These are phyloP conservation scores for Apiospora aurea DNA, from an alignment of 2,329 filamentous ascomycete species.

Conservation along the genomic window DNA sequence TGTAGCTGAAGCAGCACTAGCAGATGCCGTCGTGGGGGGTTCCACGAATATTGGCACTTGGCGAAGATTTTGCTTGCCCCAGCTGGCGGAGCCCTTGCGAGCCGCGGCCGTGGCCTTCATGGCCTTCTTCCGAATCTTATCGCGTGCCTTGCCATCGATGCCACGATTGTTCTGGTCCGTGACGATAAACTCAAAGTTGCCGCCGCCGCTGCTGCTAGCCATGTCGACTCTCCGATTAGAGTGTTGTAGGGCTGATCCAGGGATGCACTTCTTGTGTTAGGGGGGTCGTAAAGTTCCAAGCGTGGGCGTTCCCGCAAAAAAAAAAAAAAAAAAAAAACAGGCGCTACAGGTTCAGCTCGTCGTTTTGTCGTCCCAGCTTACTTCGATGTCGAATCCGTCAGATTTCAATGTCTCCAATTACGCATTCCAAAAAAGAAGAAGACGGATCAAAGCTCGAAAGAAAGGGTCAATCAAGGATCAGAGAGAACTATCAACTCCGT, in stretches of 20 bases:
- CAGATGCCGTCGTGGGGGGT: not conserved
- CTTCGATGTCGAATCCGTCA: not conserved
- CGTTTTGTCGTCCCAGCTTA: not conserved
- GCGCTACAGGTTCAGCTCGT: not conserved
- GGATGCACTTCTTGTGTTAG: not conserved
- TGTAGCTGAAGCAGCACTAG: not conserved
- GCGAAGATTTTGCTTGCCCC: slow-evolving; percentile 27
- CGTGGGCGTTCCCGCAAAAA: not conserved
- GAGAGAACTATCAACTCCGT: not conserved
- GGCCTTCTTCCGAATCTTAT: slow-evolving; percentile 24
- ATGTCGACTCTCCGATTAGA: not conserved
- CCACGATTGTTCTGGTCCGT: slow-evolving; percentile 23
- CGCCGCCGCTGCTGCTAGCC: slow-evolving; percentile 1
- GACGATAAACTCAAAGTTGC: slow-evolving; percentile 23
- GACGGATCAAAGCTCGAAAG: not conserved
- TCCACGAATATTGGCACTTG: slow-evolving; percentile 23
- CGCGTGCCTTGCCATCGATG: slow-evolving; percentile 22
- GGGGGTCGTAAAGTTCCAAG: not conserved
- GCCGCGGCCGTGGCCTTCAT: slow-evolving; percentile 27
- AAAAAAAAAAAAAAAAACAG: too few species aligned
- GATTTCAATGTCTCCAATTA: too few species aligned
- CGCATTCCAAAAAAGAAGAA: not conserved
- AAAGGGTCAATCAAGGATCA: not conserved
- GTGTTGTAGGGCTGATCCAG: too few species aligned
- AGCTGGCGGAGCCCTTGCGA: slow-evolving; percentile 26